These are phyloP conservation scores for Talaromyces ruber DNA, from an alignment of 495 filamentous ascomycete species.

Conservation along the genomic window DNA sequence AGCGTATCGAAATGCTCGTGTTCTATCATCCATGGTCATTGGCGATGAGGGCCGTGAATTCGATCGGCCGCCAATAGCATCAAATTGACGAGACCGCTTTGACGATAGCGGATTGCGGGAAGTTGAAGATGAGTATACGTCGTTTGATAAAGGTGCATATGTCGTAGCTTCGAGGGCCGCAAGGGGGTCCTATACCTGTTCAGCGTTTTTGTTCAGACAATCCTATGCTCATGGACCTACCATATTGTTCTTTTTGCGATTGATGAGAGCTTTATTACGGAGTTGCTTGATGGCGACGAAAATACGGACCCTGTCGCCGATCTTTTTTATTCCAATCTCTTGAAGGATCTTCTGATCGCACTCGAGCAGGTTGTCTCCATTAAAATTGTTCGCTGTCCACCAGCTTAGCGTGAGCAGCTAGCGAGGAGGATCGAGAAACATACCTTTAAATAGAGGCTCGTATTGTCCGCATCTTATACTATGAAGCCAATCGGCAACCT, in stretches of 20 bases:
- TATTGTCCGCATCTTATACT: constrained; percentile 91
- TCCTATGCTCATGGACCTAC: constrained; percentile 37
- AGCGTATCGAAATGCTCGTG: constrained; percentile 35
- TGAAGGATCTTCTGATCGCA: constrained; percentile 94
- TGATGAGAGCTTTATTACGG: constrained; percentile 72
- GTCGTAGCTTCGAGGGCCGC: constrained; percentile 33
- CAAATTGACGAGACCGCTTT: constrained; percentile 60
- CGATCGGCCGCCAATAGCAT: constrained; percentile 35
- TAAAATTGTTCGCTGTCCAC: constrained; percentile 78
- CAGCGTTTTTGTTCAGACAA: constrained; percentile 7
- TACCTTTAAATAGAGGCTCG: constrained; percentile 78
- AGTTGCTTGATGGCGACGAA: constrained; percentile 90
- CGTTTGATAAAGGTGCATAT: constrained; percentile 55
- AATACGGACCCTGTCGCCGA: constrained; percentile 88
- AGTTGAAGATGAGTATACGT: constrained; percentile 54
- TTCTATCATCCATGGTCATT: constrained; percentile 43
- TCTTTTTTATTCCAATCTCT: constrained; percentile 97
- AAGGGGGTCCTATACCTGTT: constrained; percentile 32
- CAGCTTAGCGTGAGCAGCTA: neutral
- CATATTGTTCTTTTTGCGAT: constrained; percentile 78
- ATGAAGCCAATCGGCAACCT: constrained; percentile 81
- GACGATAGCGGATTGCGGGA: constrained; percentile 45
- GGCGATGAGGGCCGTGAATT: constrained; percentile 67
- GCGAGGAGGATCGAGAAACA: neutral
- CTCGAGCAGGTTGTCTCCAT: constrained; percentile 90